A percentile compares a stretch with the other conserved stretches of the same genome.
These are phyloP conservation scores for Cryphonectria japonica DNA, from an alignment of 2,329 filamentous ascomycete species.

Conservation along the genomic window DNA sequence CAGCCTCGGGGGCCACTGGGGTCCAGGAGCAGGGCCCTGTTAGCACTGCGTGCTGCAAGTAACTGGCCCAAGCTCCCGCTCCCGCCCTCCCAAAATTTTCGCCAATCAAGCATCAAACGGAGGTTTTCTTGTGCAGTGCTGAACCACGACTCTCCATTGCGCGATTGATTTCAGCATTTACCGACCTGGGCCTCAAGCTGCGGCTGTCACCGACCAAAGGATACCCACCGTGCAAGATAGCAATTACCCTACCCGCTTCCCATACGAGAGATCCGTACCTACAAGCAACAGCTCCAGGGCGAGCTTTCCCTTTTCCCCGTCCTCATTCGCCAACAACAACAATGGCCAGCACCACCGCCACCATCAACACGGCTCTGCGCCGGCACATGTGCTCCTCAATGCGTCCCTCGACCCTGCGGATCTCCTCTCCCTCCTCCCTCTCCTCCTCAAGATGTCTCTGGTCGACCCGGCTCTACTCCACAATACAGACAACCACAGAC, in stretches of 20 bases:
- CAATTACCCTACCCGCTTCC: neutral
- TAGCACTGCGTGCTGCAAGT: neutral
- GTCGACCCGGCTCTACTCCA: slow-evolving; percentile 37
- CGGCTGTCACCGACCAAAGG: neutral
- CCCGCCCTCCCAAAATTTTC: slow-evolving; percentile 3
- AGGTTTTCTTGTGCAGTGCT: neutral
- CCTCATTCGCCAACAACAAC: neutral
- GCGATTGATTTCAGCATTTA: neutral
- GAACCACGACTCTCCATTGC: neutral
- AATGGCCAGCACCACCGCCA: slow-evolving; percentile 21
- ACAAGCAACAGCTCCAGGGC: neutral
- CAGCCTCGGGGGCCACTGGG: neutral
- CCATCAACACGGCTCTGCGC: slow-evolving; percentile 17
- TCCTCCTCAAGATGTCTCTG: slow-evolving; percentile 28
- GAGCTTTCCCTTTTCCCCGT: neutral
- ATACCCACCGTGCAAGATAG: neutral
- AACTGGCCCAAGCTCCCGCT: slow-evolving; percentile 4
- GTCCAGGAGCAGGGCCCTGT: neutral
- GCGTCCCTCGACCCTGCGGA: slow-evolving; percentile 18
- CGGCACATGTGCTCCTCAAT: slow-evolving; percentile 20
- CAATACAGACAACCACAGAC: slow-evolving; percentile 39
- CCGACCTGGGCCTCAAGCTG: neutral
- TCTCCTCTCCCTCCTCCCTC: slow-evolving; percentile 5
- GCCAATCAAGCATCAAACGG: neutral
- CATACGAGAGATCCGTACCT: neutral